Evolutionary conservation across 208 protist genomes (phyloP).

Genomic region (Balamuthia mandrillaris): DNA sequence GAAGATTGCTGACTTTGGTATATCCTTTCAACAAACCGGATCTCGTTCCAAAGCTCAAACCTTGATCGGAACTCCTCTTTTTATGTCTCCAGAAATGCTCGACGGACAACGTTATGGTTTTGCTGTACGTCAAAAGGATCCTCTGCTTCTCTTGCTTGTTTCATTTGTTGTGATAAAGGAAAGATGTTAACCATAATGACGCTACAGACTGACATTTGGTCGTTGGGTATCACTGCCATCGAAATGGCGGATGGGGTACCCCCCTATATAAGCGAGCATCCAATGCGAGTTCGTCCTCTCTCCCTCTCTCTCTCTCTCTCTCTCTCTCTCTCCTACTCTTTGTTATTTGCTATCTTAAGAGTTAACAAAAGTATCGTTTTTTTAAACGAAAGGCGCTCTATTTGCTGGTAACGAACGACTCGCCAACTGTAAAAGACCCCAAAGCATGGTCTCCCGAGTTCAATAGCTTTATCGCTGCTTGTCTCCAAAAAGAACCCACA

Average conservation of each 20-base stretch:
- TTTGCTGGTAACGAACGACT: not conserved
- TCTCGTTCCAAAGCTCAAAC: not conserved
- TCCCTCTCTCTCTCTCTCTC: not conserved
- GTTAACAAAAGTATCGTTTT: not conserved
- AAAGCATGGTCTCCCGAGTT: conserved; percentile 48
- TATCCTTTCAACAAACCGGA: conserved; percentile 14
- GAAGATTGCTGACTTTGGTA: conserved; percentile 19
- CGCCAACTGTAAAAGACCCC: conserved; percentile 38
- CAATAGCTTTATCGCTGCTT: conserved; percentile 52
- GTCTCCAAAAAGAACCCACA: conserved; percentile 55
- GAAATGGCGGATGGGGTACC: conserved; percentile 79
- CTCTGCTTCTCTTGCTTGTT: not conserved
- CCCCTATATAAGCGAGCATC: conserved; percentile 75
- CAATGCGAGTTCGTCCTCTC: conserved; percentile 72
- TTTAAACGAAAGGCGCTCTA: not conserved
- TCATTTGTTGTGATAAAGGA: not conserved
- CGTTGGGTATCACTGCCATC: conserved; percentile 80
- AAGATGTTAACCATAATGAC: not conserved
- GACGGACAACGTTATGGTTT: not conserved
- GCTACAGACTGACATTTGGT: conserved; percentile 68
- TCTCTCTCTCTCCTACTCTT: not conserved
- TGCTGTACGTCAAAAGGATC: not conserved
- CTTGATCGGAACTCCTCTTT: not conserved
- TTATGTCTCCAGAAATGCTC: conserved; percentile 24
- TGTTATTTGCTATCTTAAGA: not conserved